Percentiles rank a stretch among this genome's conserved stretches.
Evolutionary conservation across 208 protist genomes (phyloP).

Genomic region (Angomonas deanei): DNA sequence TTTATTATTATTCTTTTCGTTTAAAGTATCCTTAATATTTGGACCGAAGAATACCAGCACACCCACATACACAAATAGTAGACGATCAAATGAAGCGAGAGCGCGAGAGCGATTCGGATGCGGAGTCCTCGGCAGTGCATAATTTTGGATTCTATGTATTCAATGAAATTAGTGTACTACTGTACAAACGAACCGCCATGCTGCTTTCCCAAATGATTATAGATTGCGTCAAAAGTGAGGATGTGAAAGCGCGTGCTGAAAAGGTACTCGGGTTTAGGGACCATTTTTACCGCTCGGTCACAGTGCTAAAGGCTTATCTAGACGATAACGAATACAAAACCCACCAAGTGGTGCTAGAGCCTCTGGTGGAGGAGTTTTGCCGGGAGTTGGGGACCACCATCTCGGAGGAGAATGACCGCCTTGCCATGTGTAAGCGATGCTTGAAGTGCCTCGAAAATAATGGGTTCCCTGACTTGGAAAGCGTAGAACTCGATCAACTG

Average conservation of each 20-base stretch:
- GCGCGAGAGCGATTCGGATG: background rate
- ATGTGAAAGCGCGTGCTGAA: background rate
- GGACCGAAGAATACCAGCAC: background rate
- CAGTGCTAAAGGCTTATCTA: too few relatives aligned
- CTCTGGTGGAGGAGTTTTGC: slow-evolving; percentile 1
- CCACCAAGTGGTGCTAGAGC: background rate
- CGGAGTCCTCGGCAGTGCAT: background rate
- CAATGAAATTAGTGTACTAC: slow-evolving; percentile 55
- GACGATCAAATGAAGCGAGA: background rate
- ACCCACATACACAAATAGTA: background rate
- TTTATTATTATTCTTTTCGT: slow-evolving; percentile 6
- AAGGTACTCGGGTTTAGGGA: background rate
- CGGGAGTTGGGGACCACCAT: background rate
- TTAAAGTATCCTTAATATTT: slow-evolving; percentile 6
- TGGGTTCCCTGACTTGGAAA: slow-evolving; percentile 66
- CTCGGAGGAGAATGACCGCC: background rate
- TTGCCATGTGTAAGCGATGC: background rate
- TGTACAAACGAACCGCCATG: slow-evolving; percentile 41
- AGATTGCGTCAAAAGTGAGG: background rate
- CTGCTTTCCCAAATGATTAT: slow-evolving; percentile 15
- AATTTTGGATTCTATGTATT: slow-evolving; percentile 62
- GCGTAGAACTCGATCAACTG: slow-evolving; percentile 22
- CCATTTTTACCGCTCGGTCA: slow-evolving; percentile 7
- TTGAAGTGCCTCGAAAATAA: slow-evolving; percentile 48
- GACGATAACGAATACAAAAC: slow-evolving; percentile 15